These are phyloP conservation scores for Cryphonectria japonica DNA, from an alignment of 2,329 filamentous ascomycete genomes.

Conservation along the genomic window DNA sequence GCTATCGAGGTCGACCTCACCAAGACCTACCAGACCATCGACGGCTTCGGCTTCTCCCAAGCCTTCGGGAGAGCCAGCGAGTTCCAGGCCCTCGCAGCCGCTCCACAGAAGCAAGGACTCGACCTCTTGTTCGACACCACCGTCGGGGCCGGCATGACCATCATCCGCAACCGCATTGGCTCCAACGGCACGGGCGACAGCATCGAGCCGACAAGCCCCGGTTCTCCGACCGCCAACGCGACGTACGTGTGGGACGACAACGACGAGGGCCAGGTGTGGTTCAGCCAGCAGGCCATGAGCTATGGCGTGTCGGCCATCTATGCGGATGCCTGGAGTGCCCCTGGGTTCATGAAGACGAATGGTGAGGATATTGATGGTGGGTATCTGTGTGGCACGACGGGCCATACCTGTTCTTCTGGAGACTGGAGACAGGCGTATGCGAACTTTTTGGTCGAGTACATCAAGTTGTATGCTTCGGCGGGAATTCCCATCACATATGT, in stretches of 20 bases:
- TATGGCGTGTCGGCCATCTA: conserved; percentile 49
- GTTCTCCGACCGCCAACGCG: conserved; percentile 35
- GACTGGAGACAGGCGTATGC: conserved; percentile 55
- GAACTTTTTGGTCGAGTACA: conserved; percentile 51
- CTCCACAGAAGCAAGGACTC: conserved; percentile 42
- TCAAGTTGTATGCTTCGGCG: conserved; percentile 49
- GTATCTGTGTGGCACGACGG: conserved; percentile 49
- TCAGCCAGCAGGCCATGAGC: conserved; percentile 43
- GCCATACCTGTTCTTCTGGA: conserved; percentile 43
- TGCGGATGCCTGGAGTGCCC: conserved; percentile 55
- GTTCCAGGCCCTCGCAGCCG: conserved; percentile 40
- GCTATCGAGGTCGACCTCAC: conserved; percentile 37
- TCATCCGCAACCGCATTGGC: conserved; percentile 54
- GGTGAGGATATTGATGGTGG: conserved; percentile 47
- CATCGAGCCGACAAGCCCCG: conserved; percentile 40
- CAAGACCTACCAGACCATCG: conserved; percentile 42
- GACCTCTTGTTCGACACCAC: conserved; percentile 51
- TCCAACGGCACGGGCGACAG: conserved; percentile 33
- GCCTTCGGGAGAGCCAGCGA: conserved; percentile 50
- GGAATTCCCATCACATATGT: conserved; percentile 50
- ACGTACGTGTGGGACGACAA: conserved; percentile 42
- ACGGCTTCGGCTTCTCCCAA: conserved; percentile 54
- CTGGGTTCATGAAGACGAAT: conserved; percentile 57
- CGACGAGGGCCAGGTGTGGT: conserved; percentile 46
- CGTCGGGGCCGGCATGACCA: conserved; percentile 52